Evolutionary conservation across 2,329 filamentous ascomycete genomes (phyloP), one percentile per base, ranked within the genome.

Genomic region (Hymenoscyphus salicellus): DNA sequence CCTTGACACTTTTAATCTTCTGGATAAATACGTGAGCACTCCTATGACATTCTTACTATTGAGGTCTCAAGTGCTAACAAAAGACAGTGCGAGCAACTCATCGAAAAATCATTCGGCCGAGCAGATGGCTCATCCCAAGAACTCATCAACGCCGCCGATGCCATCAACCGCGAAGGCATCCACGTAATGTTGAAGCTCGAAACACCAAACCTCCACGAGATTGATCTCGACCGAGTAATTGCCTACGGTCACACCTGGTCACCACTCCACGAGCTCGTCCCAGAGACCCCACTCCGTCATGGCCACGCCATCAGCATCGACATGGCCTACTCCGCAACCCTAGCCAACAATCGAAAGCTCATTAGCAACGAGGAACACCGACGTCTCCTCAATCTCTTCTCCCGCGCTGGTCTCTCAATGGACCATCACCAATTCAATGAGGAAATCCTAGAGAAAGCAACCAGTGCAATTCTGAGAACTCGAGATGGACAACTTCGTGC

Each of bases 171-270:
- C n/a, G 84, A 86, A 38, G 87, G 86, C 26, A 91, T 91, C 49
- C 82, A 85, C 69, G 87, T 90, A 78, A 91, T 92, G 89, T 74
- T 91, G 69, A 88, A 88, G 78, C 81, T 91, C 1, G 89, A 91
- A 79, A 87, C 87, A 1, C 89, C 89, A 0, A 91, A 91, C 71
- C 78, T 91, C 7, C 89, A 91, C 72, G 89, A 91, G 79, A 88
- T 90, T 62, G 87, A 87, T 63, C 80, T 91, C 8, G 88, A 91
- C 75, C 79, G 89, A 69, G 87, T 91, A 17, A 91, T 91, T 74
- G 89, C 88, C 1, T 91, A 90, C 70, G 89, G 89, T 0, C 88
- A 91, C 74, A 91, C 88, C 78, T 91, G 89, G 88, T 90, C 87
- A 3, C 89, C 88, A 23, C 80, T 90, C 5, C 87, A 91, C 72